Evolutionary conservation across 345 rosid species (phyloP), one percentile per base, ranked within the genome.

Genomic region (Euphorbia peplus): DNA sequence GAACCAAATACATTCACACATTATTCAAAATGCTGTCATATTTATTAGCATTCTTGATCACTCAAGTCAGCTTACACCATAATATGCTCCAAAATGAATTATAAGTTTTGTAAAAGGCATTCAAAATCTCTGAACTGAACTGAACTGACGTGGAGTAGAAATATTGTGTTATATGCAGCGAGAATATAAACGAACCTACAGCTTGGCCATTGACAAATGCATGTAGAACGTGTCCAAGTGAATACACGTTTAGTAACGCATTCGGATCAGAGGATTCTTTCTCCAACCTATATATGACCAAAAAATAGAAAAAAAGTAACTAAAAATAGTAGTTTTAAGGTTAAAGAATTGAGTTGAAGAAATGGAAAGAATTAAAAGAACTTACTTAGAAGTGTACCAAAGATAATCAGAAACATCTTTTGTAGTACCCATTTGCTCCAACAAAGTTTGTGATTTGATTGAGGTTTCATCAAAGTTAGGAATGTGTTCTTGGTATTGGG

Each of bases 391-490:
- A 46, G 76, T 80, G 72, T 89, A 87, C 97, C 97, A 91, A 54
- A 91, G 89, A 63, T 91, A 91, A 79, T 91, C 96, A 51, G 97
- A 89, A 55, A 79, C 69, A 71, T 87, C 97, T 64, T 89, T 87
- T 29, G 92, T 91, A 46, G 82, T 77, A 21, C 73, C 77, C 86
- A 83, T 83, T 50, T 91, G 93, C 67, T 91, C 97, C 63, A 91
- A 69, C 25, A 91, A 57, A 19, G 25, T 77, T 62, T 76, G 82
- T 74, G 92, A 80, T 81, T 75, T 81, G 30, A 85, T 46, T 9
- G 83, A 59, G 29, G 87, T 84, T 32, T 70, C 74, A 39, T 76
- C 83, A 76, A 77, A 88, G 30, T 74, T 79, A 26, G 85, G 84
- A 68, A 88, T 71, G 22, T 63, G 57, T 75, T 92, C 98, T 73